These are phyloP conservation scores for Tulasnella sp. DNA, from an alignment of 768 basidiomycete species.

Conservation along the genomic window DNA sequence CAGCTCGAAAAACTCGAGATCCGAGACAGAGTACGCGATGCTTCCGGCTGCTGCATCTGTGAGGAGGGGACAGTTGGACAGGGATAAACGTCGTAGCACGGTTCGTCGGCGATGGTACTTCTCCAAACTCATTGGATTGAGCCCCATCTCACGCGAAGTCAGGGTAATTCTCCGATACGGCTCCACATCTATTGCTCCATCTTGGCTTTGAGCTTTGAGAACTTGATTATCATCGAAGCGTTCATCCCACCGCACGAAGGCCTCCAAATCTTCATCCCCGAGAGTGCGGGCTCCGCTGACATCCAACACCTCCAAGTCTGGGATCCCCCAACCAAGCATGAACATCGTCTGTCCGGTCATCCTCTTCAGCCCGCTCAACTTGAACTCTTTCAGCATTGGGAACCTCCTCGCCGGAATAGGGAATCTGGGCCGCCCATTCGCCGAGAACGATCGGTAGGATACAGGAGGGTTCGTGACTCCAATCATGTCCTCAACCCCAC, in stretches of 20 bases:
- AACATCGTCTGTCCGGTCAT: constrained; percentile 59
- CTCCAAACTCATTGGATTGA: constrained; percentile 45
- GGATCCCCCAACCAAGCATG: constrained; percentile 63
- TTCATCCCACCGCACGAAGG: constrained; percentile 52
- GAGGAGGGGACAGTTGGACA: constrained; percentile 67
- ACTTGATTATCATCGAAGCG: constrained; percentile 44
- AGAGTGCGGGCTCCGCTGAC: constrained; percentile 67
- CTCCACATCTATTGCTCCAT: constrained; percentile 34
- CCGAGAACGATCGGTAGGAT: constrained; percentile 35
- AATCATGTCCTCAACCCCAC: constrained; percentile 46
- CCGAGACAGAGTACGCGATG: constrained; percentile 64
- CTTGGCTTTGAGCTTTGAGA: constrained; percentile 33
- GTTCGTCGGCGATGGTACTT: constrained; percentile 61
- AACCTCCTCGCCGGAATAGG: not conserved
- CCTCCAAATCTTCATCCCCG: constrained; percentile 71
- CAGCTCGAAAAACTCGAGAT: constrained; percentile 73
- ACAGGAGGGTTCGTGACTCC: constrained; percentile 30
- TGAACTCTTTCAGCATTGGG: constrained; percentile 53
- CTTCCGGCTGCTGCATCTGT: constrained; percentile 73
- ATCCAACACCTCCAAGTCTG: constrained; percentile 74
- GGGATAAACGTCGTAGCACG: constrained; percentile 63
- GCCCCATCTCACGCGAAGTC: constrained; percentile 61
- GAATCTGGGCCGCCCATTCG: constrained; percentile 45
- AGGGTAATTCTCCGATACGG: constrained; percentile 37
- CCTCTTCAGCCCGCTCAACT: constrained; percentile 63